A percentile compares a stretch with the other conserved stretches of the same genome.
Evolutionary conservation across 2,329 filamentous ascomycete species (phyloP).

Genomic region (Xylaria hypoxylon): DNA sequence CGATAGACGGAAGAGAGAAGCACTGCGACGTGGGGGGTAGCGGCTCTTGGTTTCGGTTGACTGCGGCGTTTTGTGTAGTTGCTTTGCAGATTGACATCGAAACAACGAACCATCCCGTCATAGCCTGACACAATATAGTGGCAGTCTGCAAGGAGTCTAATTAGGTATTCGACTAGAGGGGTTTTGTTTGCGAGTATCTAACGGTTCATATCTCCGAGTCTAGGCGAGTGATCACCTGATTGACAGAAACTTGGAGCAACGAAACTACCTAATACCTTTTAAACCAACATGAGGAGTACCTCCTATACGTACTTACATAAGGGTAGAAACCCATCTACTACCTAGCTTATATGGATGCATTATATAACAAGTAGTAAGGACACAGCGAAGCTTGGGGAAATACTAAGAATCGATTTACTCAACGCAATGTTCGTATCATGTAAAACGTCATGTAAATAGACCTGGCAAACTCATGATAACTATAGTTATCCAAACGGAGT

Average conservation of each 20-base stretch:
- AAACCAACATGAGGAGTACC: neutral
- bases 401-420: too few species aligned
- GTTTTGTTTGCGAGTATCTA: neutral
- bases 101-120: constrained; percentile 23
- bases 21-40: constrained; percentile 24
- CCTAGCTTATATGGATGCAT: too few species aligned
- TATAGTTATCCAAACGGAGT: neutral
- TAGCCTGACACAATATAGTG: constrained; percentile 21
- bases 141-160: neutral
- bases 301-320: too few species aligned
- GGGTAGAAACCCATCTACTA: too few species aligned
- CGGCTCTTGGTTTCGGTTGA: constrained; percentile 32
- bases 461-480: neutral
- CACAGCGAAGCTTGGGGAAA: too few species aligned
- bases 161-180: neutral
- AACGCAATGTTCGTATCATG: neutral
- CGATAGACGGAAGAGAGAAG: neutral
- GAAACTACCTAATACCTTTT: constrained; percentile 7
- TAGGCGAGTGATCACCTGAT: constrained; percentile 27
- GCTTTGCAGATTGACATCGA: constrained; percentile 30
- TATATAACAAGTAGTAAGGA: too few species aligned
- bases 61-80: constrained; percentile 20
- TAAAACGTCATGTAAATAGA: neutral
- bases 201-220: constrained; percentile 13
- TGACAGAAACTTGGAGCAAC: constrained; percentile 3